Base-by-base conservation (phyloP, 2,329 filamentous ascomycete species). In the Cyanodermella asteris region DNA sequence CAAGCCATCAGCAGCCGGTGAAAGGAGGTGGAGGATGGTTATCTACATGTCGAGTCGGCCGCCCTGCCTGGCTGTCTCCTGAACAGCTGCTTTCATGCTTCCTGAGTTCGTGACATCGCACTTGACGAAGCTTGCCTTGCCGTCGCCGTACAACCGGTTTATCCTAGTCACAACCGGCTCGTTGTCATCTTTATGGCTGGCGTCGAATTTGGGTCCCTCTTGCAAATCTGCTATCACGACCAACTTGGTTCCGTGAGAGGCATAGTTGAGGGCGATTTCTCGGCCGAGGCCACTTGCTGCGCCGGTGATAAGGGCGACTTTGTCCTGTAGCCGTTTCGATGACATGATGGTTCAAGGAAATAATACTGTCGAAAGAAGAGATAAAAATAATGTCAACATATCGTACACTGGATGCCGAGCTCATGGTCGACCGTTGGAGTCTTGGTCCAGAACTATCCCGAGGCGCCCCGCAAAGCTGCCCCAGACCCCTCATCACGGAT, bases 201-300 rank as follows among this genome's bases (percentile, higher is more conserved):
- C 11, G 10, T 12, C 13, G 3, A n/a, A 20, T 17, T 12, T 7
- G 13, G 27, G 26, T 8, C 31, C 22, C 1, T 36, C 43, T 8
- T 33, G 35, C 0, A 55, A 32, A 30, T 59, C 54, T 1, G 50
- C 49, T 15, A 50, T 57, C 11, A 56, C 43, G 4, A 59, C 34
- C 5, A 34, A 34, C 17, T n/a, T 11, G 0, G 52, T 51, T 4
- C 53, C 56, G 28, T 57, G 46, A 3, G 32, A 34, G 2, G 41
- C 44, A 32, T 44, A 58, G 2, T 40, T 43, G 2, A 54, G 30
- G 0, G 53, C 41, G 10, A 60, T 60, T 1, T 52, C 48, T 4
- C 55, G 44, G 1, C 56, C 54, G 0, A 59, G 35, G 2, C 55
- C 55, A 0, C 53, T 55, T 0, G 53, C 56, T 2, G 50, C 41